phyloP scores from a whole-genome alignment of 257 asterid species.

The Solanum pinnatisectum region DNA sequence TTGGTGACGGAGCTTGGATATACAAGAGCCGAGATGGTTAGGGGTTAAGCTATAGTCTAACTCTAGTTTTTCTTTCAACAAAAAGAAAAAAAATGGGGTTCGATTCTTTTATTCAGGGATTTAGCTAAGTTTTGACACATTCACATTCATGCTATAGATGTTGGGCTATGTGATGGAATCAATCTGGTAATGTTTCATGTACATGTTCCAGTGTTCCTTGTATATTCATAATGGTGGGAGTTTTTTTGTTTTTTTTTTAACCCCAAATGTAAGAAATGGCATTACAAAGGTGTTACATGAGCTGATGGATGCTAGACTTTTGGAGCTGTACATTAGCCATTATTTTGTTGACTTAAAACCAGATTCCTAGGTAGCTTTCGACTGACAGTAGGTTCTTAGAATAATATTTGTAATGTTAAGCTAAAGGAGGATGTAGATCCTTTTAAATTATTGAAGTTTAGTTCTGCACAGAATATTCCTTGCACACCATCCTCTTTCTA shows the following conservation, averaged over 20 bases:
- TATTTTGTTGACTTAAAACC: background rate
- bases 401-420: background rate
- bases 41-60: background rate
- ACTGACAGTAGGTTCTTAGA: background rate
- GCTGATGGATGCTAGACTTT: background rate
- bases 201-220: background rate
- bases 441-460: background rate
- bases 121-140: background rate
- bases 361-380: background rate
- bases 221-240: background rate
- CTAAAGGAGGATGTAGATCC: background rate
- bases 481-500: background rate
- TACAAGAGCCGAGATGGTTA: slow-evolving; percentile 10
- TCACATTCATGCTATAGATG: background rate
- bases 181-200: background rate
- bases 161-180: background rate
- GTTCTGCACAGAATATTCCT: background rate
- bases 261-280: background rate
- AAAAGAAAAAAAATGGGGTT: background rate
- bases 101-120: background rate
- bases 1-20: slow-evolving; percentile 29
- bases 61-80: background rate
- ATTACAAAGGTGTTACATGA: background rate
- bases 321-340: background rate
- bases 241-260: too few relatives aligned